Evolutionary conservation across 768 basidiomycete genomes (phyloP), one percentile per base, ranked within the genome.

Genomic region (Agrocybe pediades): DNA sequence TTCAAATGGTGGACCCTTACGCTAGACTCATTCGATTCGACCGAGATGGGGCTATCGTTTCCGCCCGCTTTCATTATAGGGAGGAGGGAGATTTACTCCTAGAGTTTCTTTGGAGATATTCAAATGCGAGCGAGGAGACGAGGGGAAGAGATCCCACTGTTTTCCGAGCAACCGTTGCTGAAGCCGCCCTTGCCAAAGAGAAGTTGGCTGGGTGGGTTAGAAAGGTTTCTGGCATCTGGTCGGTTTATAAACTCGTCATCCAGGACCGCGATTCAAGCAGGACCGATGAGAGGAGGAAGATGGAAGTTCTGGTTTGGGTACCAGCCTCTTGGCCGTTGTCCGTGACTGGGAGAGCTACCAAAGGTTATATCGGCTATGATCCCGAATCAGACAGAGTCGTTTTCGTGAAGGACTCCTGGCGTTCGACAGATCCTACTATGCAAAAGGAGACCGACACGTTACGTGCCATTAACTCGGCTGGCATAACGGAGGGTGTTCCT

Each of bases 371-470:
- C 1, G 64, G 49, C 15, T 59, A 51, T 8, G 56, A 63, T 40
- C 23, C 44, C 11, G 40, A 17, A 21, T n/a, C 27, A n/a, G 49
- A 51, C 6, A 39, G 44, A 40, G 41, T 64, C 6, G 62, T 63
- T 9, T 70, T 68, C 52, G 41, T 71, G 17, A 71, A 69, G 58
- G 71, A 72, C 46, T 53, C 46, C 17, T 72, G 71, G 71, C 47
- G 66, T 23, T 19, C 39, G 1, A 26, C 36, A 30, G 36, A 26
- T n/a, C 23, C 23, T 2, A 57, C 49, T 17, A 42, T 54, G 20
- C 30, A 51, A 29, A 51, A 60, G 9, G 71, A 71, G 49, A 51
- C 46, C 8, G 58, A 59, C 6, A 59, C 64, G 19, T 58, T 68
- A 17, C 26, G 19, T 16, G 24, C 41, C 17, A 53, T 66, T 16